These are phyloP conservation scores for Dalbergia oliveri DNA, from an alignment of 306 rosid species.

Conservation along the genomic window DNA sequence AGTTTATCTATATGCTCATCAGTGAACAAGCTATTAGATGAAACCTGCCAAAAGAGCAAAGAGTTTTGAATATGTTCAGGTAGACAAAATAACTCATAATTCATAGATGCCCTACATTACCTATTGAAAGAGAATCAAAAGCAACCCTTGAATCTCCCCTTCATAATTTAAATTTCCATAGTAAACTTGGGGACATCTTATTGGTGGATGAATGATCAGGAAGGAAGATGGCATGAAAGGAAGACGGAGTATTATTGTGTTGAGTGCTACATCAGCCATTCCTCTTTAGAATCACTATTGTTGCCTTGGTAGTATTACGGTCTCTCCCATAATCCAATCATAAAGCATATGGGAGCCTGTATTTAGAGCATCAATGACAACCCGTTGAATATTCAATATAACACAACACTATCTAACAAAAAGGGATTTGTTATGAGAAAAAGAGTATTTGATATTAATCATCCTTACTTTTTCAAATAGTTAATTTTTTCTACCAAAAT, in stretches of 20 bases:
- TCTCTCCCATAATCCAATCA: no score
- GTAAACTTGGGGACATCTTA: background rate
- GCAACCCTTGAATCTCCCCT: background rate
- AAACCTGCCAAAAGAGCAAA: background rate
- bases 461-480: no score
- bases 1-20: no score
- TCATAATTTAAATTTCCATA: background rate
- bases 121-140: background rate
- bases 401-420: no score
- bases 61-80: background rate
- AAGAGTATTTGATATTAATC: no score
- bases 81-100: background rate
- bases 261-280: conserved; percentile 32
- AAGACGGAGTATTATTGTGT: conserved; percentile 4
- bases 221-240: conserved; percentile 3
- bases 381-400: no score
- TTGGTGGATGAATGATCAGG: background rate
- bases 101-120: background rate
- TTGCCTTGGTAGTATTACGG: no score
- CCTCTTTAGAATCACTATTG: no score
- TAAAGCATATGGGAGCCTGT: no score
- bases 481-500: no score
- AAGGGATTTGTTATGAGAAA: no score
- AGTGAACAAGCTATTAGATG: background rate
- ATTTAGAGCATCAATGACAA: no score